These are phyloP conservation scores for Rhodotorula babjevae DNA, from an alignment of 768 basidiomycete genomes.

Conservation along the genomic window DNA sequence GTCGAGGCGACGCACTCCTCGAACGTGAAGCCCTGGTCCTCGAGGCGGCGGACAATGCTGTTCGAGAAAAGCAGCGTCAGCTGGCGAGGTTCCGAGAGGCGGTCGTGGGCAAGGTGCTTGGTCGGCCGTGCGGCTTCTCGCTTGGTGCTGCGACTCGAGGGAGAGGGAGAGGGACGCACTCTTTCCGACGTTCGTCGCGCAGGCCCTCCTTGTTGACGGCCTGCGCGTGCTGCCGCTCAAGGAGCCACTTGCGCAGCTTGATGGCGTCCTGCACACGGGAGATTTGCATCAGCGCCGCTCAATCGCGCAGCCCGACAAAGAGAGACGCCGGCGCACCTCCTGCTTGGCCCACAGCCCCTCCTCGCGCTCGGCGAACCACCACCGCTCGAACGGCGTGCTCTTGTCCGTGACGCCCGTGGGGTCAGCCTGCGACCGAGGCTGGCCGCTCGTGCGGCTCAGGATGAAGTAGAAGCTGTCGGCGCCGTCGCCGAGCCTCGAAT, in stretches of 20 bases:
- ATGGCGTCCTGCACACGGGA: neutral
- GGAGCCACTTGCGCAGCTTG: neutral
- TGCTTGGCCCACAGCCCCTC: neutral
- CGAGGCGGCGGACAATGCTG: neutral
- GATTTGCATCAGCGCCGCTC: neutral
- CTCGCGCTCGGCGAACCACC: neutral
- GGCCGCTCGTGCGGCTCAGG: neutral
- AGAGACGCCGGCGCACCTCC: neutral
- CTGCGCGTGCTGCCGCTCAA: neutral
- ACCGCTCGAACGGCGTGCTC: neutral
- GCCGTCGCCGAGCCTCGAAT: neutral
- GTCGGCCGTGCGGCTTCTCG: too few relatives aligned
- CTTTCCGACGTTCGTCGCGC: neutral
- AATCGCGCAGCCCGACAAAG: too few relatives aligned
- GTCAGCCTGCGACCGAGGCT: neutral
- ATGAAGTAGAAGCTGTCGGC: neutral
- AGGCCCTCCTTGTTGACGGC: neutral
- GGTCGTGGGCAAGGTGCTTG: too few relatives aligned
- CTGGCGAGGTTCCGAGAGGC: too few relatives aligned
- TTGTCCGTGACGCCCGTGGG: neutral
- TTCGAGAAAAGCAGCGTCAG: too few relatives aligned
- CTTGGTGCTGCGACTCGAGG: too few relatives aligned
- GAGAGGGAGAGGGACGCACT: neutral
- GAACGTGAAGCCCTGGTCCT: neutral
- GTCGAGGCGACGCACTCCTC: neutral